phyloP scores from a whole-genome alignment of 2,329 filamentous ascomycete species.

The Geoglossum cookeanum region DNA sequence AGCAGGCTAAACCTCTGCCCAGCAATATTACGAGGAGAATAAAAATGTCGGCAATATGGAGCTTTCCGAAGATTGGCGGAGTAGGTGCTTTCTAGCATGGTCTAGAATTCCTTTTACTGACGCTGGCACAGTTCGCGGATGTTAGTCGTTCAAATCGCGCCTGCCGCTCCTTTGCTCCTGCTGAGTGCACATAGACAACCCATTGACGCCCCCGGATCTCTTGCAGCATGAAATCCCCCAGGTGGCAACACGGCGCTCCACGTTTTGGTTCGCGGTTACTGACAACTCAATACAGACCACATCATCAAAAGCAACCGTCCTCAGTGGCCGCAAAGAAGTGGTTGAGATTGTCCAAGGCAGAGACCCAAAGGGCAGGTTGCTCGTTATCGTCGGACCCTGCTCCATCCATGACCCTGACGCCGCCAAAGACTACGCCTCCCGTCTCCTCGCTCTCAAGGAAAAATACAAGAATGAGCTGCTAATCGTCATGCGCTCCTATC shows the following conservation, averaged over 20 bases:
- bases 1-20: background rate
- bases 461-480: slow-evolving; percentile 79
- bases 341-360: slow-evolving; percentile 41
- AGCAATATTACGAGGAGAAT: slow-evolving; percentile 58
- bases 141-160: slow-evolving; percentile 7
- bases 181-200: slow-evolving; percentile 40
- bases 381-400: slow-evolving; percentile 84
- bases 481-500: slow-evolving; percentile 94
- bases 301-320: slow-evolving; percentile 31
- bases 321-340: slow-evolving; percentile 39
- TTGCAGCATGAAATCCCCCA: slow-evolving; percentile 81
- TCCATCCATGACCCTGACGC: slow-evolving; percentile 89
- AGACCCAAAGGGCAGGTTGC: slow-evolving; percentile 36
- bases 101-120: slow-evolving; percentile 1
- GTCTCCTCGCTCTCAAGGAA: slow-evolving; percentile 60
- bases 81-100: slow-evolving; percentile 29
- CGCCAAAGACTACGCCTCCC: slow-evolving; percentile 82
- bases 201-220: slow-evolving; percentile 77
- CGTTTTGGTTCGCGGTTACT: background rate
- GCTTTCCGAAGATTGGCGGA: slow-evolving; percentile 64
- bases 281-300: slow-evolving; percentile 11
- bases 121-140: slow-evolving; percentile 13
- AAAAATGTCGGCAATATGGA: slow-evolving; percentile 57
- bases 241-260: slow-evolving; percentile 5
- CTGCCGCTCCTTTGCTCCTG: background rate